Percentiles rank a stretch among this genome's conserved stretches.
These are phyloP conservation scores for Ilex aquifolium DNA, from an alignment of 257 asterid species.

Conservation along the genomic window DNA sequence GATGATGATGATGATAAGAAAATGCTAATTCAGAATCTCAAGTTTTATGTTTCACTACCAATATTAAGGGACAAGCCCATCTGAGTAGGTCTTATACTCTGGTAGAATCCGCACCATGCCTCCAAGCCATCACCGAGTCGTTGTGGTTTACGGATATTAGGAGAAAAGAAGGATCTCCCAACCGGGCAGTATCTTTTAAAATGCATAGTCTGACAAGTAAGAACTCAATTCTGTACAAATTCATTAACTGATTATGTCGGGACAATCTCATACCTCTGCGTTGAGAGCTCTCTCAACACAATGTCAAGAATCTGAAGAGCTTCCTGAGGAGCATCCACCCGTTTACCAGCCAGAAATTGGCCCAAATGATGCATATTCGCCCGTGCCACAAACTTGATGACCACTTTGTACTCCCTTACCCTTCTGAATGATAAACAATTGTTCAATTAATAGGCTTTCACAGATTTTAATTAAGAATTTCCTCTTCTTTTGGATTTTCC, in stretches of 20 bases:
- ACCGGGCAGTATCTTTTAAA: slow-evolving; percentile 72
- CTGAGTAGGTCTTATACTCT: slow-evolving; percentile 96
- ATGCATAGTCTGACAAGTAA: slow-evolving; percentile 2
- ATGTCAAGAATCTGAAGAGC: slow-evolving; percentile 94
- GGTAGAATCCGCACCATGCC: slow-evolving; percentile 99
- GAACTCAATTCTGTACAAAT: too few relatives aligned
- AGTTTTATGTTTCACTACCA: slow-evolving; percentile 32
- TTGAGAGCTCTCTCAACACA: slow-evolving; percentile 86
- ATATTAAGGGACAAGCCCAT: slow-evolving; percentile 98
- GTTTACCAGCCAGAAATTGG: slow-evolving; percentile 94
- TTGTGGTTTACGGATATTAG: slow-evolving; percentile 80
- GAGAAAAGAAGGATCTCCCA: slow-evolving; percentile 93
- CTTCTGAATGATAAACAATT: slow-evolving; percentile 44
- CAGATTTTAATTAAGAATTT: too few relatives aligned
- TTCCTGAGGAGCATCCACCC: slow-evolving; percentile 89
- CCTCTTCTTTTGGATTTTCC: background rate
- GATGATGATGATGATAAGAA: background rate
- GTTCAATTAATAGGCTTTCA: too few relatives aligned
- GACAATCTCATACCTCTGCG: slow-evolving; percentile 44
- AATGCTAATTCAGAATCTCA: background rate
- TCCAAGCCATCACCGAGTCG: slow-evolving; percentile 94
- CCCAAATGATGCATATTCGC: slow-evolving; percentile 85
- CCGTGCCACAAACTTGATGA: slow-evolving; percentile 73
- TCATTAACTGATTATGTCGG: too few relatives aligned
- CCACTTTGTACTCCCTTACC: slow-evolving; percentile 75